Conservation (phyloP, 371 early-diverging fungal species). For the Basidiobolus heterosporus region DNA sequence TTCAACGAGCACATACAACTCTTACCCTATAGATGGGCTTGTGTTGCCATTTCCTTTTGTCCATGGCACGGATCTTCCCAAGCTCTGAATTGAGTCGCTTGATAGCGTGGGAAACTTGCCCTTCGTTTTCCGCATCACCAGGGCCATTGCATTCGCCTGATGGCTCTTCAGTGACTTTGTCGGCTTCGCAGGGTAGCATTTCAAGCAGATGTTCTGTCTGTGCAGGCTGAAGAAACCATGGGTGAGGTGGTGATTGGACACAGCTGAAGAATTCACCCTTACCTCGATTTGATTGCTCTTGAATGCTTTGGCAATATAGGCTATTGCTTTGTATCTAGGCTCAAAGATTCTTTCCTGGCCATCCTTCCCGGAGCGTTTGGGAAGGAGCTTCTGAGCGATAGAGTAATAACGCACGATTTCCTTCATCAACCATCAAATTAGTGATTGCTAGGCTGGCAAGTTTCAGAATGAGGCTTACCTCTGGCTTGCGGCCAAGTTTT, state of each 20-base stretch:
- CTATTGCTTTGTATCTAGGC: slow-evolving; percentile 5
- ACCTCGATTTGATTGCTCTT: slow-evolving; percentile 4
- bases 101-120: too few species aligned
- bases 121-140: too few species aligned
- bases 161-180: too few species aligned
- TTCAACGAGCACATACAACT: background rate
- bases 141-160: too few species aligned
- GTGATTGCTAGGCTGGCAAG: background rate
- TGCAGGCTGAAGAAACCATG: too few species aligned
- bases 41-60: slow-evolving; percentile 49
- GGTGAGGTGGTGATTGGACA: too few species aligned
- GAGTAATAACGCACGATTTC: slow-evolving; percentile 2
- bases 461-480: slow-evolving; percentile 1
- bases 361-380: slow-evolving; percentile 3
- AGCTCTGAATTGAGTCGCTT: slow-evolving; percentile 10
- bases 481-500: slow-evolving; percentile 1
- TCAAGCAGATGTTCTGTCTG: too few species aligned
- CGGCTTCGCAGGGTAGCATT: too few species aligned
- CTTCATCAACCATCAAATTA: background rate
- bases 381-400: slow-evolving; percentile 1
- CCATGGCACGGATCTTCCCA: slow-evolving; percentile 21
- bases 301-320: slow-evolving; percentile 2
- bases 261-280: too few species aligned
- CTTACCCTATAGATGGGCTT: slow-evolving; percentile 41
- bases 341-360: slow-evolving; percentile 7